Evolutionary conservation across 2,329 filamentous ascomycete genomes (phyloP).

Genomic region (Colletotrichum noveboracense): DNA sequence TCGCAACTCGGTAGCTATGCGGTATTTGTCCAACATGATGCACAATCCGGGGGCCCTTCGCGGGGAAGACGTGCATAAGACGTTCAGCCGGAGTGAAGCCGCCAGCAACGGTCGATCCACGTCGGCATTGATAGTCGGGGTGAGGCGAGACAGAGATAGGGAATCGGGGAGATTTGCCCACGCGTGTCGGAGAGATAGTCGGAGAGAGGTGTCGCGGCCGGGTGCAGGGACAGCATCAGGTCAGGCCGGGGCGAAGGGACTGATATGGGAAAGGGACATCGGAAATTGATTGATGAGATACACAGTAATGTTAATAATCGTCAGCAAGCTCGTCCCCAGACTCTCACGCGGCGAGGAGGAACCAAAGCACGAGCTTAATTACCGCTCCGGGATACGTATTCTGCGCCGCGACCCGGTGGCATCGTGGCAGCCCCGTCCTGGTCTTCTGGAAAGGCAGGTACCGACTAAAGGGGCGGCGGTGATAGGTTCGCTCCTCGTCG

Average conservation of each 20-base stretch:
- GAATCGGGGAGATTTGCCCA: background rate
- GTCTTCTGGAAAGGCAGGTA: background rate
- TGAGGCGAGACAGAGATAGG: background rate
- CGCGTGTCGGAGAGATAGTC: background rate
- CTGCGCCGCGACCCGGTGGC: background rate
- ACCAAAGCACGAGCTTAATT: conserved; percentile 7
- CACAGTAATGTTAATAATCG: background rate
- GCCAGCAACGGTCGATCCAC: background rate
- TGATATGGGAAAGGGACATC: background rate
- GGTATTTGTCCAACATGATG: background rate
- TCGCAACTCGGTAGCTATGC: background rate
- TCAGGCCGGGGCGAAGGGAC: background rate
- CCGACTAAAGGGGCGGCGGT: background rate
- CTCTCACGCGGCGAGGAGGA: background rate
- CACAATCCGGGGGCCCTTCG: background rate
- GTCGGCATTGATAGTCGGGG: background rate
- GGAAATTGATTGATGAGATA: background rate
- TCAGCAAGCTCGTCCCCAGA: background rate
- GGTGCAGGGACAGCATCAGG: background rate
- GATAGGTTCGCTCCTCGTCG: background rate
- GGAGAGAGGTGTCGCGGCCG: background rate
- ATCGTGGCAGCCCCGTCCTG: background rate
- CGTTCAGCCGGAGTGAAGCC: background rate
- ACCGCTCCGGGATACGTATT: background rate
- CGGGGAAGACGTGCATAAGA: background rate